Evolutionary conservation across 306 rosid genomes (phyloP).

Genomic region (Malus fusca): DNA sequence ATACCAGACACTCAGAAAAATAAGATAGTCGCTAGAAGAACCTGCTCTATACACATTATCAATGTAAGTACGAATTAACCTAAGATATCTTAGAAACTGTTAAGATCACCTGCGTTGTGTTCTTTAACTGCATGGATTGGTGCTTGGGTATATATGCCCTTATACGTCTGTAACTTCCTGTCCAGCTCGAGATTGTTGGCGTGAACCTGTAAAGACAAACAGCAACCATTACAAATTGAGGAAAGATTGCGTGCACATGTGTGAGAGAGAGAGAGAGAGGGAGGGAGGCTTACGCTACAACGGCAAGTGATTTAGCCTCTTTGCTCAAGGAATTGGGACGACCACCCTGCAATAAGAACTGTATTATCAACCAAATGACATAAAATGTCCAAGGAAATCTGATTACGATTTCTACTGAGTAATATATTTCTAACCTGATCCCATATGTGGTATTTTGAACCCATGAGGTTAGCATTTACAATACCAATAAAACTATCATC

Average conservation of each 20-base stretch:
- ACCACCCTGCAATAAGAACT: constrained; percentile 32
- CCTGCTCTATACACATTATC: not conserved
- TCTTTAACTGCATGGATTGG: constrained; percentile 73
- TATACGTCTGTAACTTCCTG: constrained; percentile 77
- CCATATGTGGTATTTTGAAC: constrained; percentile 77
- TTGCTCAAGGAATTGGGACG: constrained; percentile 18
- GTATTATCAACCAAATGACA: not conserved
- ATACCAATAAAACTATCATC: constrained; percentile 70
- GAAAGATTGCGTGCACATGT: not conserved
- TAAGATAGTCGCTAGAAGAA: not conserved
- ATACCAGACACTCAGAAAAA: not conserved
- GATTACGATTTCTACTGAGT: not conserved
- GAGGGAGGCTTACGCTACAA: constrained; percentile 42
- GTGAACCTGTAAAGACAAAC: constrained; percentile 39
- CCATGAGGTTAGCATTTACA: constrained; percentile 66
- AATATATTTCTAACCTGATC: constrained; percentile 48
- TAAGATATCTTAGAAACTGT: not conserved
- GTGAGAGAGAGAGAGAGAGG: not conserved
- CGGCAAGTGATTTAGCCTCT: constrained; percentile 54
- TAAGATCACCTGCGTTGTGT: constrained; percentile 46
- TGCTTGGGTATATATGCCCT: constrained; percentile 71
- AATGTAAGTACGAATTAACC: not conserved
- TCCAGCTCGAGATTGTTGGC: constrained; percentile 70
- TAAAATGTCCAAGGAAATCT: not conserved
- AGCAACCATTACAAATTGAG: not conserved